phyloP scores from a whole-genome alignment of 1,284 basidiomycete genomes.

The Anthracocystis walkeri region DNA sequence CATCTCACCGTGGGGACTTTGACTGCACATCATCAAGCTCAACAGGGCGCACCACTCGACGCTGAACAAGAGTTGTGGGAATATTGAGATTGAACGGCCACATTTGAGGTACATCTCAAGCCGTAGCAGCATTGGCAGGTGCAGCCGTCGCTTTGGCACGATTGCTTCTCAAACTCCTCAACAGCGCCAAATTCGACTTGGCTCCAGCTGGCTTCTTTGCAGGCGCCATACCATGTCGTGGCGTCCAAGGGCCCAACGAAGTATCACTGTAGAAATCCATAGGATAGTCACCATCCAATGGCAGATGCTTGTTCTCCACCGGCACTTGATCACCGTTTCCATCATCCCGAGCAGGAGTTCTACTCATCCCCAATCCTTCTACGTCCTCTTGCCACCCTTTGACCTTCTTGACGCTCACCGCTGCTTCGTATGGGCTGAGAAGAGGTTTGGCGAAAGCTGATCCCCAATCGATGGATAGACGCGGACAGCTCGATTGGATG shows the following conservation, averaged over 20 bases:
- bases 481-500: conserved; percentile 94
- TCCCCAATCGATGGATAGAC: conserved; percentile 94
- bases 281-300: conserved; percentile 76
- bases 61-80: too few species aligned
- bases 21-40: too few species aligned
- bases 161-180: conserved; percentile 38
- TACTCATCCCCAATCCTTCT: conserved; percentile 69
- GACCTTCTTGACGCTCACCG: conserved; percentile 82
- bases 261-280: conserved; percentile 95
- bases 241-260: conserved; percentile 73
- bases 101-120: conserved; percentile 1
- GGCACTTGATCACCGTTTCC: conserved; percentile 17
- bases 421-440: conserved; percentile 92
- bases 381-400: conserved; percentile 74
- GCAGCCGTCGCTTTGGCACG: conserved; percentile 25
- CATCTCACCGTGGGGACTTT: too few species aligned
- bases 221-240: conserved; percentile 67
- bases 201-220: conserved; percentile 43
- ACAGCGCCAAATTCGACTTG: conserved; percentile 57
- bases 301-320: conserved; percentile 31
- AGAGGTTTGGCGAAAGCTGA: conserved; percentile 86
- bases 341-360: conserved; percentile 37
- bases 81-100: neutral
- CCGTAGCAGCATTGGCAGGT: conserved; percentile 10
- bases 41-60: neutral